Conservation (phyloP, 208 protist genomes). For the Trypanosoma theileri region DNA sequence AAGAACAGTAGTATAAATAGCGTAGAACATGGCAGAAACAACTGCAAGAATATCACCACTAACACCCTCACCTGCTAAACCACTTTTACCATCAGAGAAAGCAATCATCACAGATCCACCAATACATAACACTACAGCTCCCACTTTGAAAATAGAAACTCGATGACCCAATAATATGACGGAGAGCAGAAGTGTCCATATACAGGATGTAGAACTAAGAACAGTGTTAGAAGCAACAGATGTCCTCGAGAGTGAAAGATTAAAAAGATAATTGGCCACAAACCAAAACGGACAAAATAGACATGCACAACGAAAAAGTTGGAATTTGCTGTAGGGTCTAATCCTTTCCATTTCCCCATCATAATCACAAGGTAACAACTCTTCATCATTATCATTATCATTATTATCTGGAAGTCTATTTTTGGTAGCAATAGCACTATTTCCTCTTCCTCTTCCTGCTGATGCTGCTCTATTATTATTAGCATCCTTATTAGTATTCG, state of each 20-base stretch:
- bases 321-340: conserved; percentile 59
- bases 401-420: background rate
- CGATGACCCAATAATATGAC: conserved; percentile 67
- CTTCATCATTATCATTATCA: background rate
- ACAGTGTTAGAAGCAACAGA: conserved; percentile 90
- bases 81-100: conserved; percentile 45
- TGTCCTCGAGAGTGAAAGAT: conserved; percentile 81
- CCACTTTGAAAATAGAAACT: conserved; percentile 44
- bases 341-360: conserved; percentile 43
- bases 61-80: conserved; percentile 37
- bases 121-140: conserved; percentile 67
- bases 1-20: conserved; percentile 84
- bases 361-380: background rate
- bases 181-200: conserved; percentile 86
- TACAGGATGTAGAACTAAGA: conserved; percentile 79
- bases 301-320: conserved; percentile 69
- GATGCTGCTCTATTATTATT: background rate
- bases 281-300: conserved; percentile 91
- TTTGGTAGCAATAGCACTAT: too few species aligned
- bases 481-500: background rate
- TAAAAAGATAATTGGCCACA: conserved; percentile 91
- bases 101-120: conserved; percentile 68
- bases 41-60: conserved; percentile 72
- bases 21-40: conserved; percentile 87
- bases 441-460: background rate